These are phyloP conservation scores for Ophiostoma quercus DNA, from an alignment of 2,329 filamentous ascomycete species.

Conservation along the genomic window DNA sequence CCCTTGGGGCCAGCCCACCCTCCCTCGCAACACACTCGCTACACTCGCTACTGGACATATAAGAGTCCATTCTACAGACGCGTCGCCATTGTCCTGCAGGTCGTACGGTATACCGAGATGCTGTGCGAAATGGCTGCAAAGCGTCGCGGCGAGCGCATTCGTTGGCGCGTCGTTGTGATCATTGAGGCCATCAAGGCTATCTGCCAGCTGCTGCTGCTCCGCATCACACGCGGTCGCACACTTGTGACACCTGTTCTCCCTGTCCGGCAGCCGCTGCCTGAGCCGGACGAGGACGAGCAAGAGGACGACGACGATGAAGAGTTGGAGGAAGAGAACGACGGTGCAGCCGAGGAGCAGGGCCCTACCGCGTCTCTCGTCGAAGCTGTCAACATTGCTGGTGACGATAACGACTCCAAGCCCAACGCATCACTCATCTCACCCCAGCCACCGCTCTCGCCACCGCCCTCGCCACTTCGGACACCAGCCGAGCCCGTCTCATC, in stretches of 20 bases:
- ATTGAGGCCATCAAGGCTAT: slow-evolving; percentile 82
- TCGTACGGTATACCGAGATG: slow-evolving; percentile 90
- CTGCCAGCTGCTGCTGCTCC: slow-evolving; percentile 73
- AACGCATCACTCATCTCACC: slow-evolving; percentile 18
- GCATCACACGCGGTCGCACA: slow-evolving; percentile 75
- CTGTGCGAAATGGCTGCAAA: slow-evolving; percentile 98
- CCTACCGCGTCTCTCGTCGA: not conserved
- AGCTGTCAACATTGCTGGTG: slow-evolving; percentile 27
- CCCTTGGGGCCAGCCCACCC: slow-evolving; percentile 36
- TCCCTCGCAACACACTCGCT: slow-evolving; percentile 50
- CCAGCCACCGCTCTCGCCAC: slow-evolving; percentile 25
- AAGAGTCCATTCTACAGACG: slow-evolving; percentile 68
- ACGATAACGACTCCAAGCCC: slow-evolving; percentile 15
- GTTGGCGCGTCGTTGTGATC: slow-evolving; percentile 82
- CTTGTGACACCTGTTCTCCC: slow-evolving; percentile 79
- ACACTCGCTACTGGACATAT: slow-evolving; percentile 62
- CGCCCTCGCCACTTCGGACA: slow-evolving; percentile 25
- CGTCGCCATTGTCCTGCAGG: slow-evolving; percentile 75
- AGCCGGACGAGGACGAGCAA: slow-evolving; percentile 49
- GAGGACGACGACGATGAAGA: slow-evolving; percentile 49
- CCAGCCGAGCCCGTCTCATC: not conserved
- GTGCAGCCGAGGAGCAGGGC: slow-evolving; percentile 36
- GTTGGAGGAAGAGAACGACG: slow-evolving; percentile 44
- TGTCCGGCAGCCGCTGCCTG: slow-evolving; percentile 73
- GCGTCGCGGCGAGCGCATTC: slow-evolving; percentile 69